These are phyloP conservation scores for Trichosporon sp. DNA, from an alignment of 1,284 basidiomycete species.

Conservation along the genomic window DNA sequence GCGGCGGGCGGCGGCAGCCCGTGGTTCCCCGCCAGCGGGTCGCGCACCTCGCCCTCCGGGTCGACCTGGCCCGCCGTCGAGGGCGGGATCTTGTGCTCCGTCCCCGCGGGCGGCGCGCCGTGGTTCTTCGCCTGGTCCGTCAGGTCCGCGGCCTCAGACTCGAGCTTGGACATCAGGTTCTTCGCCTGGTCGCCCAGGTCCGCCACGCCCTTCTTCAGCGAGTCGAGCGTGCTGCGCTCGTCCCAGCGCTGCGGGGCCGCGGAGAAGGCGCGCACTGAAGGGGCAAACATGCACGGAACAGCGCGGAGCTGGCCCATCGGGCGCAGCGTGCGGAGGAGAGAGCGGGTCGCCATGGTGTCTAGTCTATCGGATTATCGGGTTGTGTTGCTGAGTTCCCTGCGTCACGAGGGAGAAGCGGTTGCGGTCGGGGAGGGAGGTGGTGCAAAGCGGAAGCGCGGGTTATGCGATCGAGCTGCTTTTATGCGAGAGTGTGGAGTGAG, in stretches of 20 bases:
- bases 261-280: background rate
- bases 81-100: background rate
- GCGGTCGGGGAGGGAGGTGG: too few relatives aligned
- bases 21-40: constrained; percentile 14
- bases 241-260: background rate
- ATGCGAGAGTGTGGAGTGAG: background rate
- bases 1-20: background rate
- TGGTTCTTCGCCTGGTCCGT: constrained; percentile 2
- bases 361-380: background rate
- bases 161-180: background rate
- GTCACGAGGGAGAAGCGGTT: background rate
- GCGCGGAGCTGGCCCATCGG: background rate
- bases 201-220: background rate
- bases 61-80: background rate
- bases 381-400: background rate
- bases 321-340: constrained; percentile 2
- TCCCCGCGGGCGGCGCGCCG: background rate
- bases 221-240: background rate
- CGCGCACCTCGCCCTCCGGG: constrained; percentile 1
- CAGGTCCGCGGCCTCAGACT: background rate
- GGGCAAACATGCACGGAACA: background rate
- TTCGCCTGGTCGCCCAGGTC: background rate
- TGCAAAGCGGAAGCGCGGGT: background rate
- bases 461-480: background rate
- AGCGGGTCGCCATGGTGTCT: background rate